Conservation (phyloP, 176 grass and related monocot genomes). For the Urochloa ruziziensis region DNA sequence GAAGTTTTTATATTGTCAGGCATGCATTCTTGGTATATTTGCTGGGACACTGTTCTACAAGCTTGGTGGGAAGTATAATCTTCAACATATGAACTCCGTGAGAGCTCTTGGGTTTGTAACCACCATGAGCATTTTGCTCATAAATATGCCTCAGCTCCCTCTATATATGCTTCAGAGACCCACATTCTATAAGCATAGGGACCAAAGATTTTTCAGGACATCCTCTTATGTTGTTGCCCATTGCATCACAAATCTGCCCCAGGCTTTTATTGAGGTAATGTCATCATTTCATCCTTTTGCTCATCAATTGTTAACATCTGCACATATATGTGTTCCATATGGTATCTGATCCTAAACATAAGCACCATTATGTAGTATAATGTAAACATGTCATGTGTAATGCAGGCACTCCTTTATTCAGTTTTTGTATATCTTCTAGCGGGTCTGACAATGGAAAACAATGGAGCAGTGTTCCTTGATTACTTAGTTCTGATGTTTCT, state of each 20-base stretch:
- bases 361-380: neutral
- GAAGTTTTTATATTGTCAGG: neutral
- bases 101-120: slow-evolving; percentile 39
- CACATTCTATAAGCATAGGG: slow-evolving; percentile 36
- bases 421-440: slow-evolving; percentile 29
- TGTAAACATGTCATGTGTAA: neutral
- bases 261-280: slow-evolving; percentile 37
- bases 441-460: slow-evolving; percentile 26
- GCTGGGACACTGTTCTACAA: slow-evolving; percentile 37
- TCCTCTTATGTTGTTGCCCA: slow-evolving; percentile 42
- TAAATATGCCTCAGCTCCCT: slow-evolving; percentile 37
- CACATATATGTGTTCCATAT: neutral
- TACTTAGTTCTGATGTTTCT: slow-evolving; percentile 30
- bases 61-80: slow-evolving; percentile 25
- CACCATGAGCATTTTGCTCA: slow-evolving; percentile 37
- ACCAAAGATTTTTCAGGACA: slow-evolving; percentile 38
- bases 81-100: slow-evolving; percentile 38
- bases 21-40: slow-evolving; percentile 40
- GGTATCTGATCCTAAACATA: slow-evolving; percentile 5
- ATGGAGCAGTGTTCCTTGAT: slow-evolving; percentile 6
- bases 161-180: slow-evolving; percentile 41
- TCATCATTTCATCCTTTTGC: neutral
- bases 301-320: neutral
- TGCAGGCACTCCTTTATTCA: slow-evolving; percentile 32
- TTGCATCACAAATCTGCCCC: slow-evolving; percentile 8